A percentile compares a stretch with the other conserved stretches of the same genome.
Conservation (phyloP, 176 grass and related monocot genomes). For the Eleusine indica region DNA sequence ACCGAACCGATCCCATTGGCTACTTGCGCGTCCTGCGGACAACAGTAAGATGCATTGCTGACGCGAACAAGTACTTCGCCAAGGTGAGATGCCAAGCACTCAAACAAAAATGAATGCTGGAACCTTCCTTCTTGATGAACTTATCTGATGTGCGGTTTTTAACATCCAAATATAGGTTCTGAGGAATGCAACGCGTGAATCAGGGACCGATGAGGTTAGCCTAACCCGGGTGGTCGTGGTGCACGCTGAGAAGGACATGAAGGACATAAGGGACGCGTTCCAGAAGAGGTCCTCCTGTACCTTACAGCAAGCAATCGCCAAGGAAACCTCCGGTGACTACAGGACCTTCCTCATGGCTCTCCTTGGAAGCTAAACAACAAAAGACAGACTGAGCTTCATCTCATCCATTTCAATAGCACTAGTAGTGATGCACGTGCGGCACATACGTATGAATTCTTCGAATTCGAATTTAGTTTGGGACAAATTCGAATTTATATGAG, state of each 20-base stretch:
- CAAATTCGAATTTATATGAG: no score
- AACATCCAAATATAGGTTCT: conserved; percentile 45
- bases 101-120: not conserved
- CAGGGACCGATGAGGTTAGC: conserved; percentile 60
- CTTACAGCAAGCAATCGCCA: conserved; percentile 60
- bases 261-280: conserved; percentile 65
- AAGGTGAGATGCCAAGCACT: conserved; percentile 39
- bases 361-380: conserved; percentile 46
- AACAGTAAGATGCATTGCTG: conserved; percentile 50
- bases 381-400: not conserved
- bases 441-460: no score
- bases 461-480: no score
- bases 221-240: conserved; percentile 63
- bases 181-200: conserved; percentile 40
- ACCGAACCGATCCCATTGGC: conserved; percentile 39
- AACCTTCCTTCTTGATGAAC: not conserved
- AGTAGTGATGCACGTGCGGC: no score
- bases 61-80: conserved; percentile 58
- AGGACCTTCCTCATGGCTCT: conserved; percentile 77
- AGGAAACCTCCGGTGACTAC: conserved; percentile 69
- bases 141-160: not conserved
- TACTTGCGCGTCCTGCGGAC: conserved; percentile 52
- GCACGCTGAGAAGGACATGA: conserved; percentile 83
- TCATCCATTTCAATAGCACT: not conserved
- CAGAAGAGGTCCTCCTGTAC: conserved; percentile 46